Evolutionary conservation across 371 early-diverging fungal species (phyloP).

Genomic region (Mycotypha africana): DNA sequence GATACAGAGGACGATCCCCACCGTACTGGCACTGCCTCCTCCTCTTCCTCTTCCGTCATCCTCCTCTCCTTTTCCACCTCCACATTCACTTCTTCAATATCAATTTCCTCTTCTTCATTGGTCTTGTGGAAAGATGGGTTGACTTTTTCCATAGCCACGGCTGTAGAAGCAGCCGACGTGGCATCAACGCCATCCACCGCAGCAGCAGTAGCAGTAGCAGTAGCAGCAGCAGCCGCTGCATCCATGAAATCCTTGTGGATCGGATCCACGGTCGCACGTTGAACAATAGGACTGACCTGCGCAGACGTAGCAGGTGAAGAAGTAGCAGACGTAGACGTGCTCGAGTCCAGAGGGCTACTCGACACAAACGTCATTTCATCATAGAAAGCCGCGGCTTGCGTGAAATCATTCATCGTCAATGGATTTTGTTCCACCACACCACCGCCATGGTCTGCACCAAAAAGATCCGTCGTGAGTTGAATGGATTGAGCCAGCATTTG

Average conservation of each 20-base stretch:
- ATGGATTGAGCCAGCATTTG: constrained; percentile 33
- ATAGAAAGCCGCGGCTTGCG: constrained; percentile 21
- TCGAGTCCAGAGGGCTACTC: constrained; percentile 16
- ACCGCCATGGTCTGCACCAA: too few species aligned
- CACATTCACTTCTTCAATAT: constrained; percentile 8
- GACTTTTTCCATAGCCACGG: too few species aligned
- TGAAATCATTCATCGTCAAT: constrained; percentile 4
- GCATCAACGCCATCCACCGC: background rate
- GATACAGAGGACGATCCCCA: too few species aligned
- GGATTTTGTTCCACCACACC: constrained; percentile 35
- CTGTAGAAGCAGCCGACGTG: too few species aligned
- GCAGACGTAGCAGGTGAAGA: constrained; percentile 17
- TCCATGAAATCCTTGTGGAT: too few species aligned
- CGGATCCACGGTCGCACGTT: background rate
- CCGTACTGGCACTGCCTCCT: too few species aligned
- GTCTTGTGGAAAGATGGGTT: too few species aligned
- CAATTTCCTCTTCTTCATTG: constrained; percentile 1
- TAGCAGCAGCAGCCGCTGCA: too few species aligned
- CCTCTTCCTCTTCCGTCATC: too few species aligned
- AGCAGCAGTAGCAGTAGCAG: background rate
- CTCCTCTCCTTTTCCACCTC: too few species aligned
- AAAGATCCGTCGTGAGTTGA: too few species aligned
- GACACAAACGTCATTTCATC: constrained; percentile 40
- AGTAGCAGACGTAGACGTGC: constrained; percentile 20
- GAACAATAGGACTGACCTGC: constrained; percentile 14